Base-by-base conservation (phyloP, 495 filamentous ascomycete species). In the Aspergillus panamensis region DNA sequence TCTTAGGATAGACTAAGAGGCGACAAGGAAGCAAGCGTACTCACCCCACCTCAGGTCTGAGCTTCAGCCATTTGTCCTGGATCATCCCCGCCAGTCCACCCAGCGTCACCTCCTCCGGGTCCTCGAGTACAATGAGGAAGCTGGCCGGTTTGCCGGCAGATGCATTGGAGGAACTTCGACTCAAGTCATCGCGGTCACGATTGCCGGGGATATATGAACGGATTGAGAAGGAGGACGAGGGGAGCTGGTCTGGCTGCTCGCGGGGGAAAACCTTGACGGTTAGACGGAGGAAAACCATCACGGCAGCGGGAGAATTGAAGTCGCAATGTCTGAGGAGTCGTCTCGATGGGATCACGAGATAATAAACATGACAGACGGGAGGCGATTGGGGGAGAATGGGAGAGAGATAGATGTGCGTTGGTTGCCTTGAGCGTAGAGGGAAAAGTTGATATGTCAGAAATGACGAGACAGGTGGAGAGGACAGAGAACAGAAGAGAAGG, bases 241-340 rank as follows among this genome's bases (percentile, higher is more conserved):
- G 12, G 62, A n/a, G 21, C 51, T 53, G 21, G 54, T 0, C 57
- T 67, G 17, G n/a, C n/a, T 13, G 73, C 17, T 72, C 71, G 30
- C 59, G 64, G 1, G 75, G 68, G 35, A 51, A 71, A 58, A 78
- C 65, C 55, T 69, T 72, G 13, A 75, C 68, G 7, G 66, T 62
- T 1, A 78, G 58, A 14, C 73, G 72, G 13, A 78, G 61, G 37
- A 71, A 64, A 35, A 75, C 71, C 71, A 76, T 73, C 45, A 58
- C 57, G 13, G 50, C n/a, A 25, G 51, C 30, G 20, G 9, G 55
- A 32, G 47, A 29, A 44, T 51, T 53, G 31, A 16, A 21, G 53
- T 37, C 31, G 20, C 21, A 31, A 30, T 45, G 30, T 45, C 42
- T 37, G 31, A 5, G 19, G 29, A 10, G n/a, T 50, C 21, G 37